phyloP scores from a whole-genome alignment of 208 protist genomes.

The Trypanosoma lewisi region DNA sequence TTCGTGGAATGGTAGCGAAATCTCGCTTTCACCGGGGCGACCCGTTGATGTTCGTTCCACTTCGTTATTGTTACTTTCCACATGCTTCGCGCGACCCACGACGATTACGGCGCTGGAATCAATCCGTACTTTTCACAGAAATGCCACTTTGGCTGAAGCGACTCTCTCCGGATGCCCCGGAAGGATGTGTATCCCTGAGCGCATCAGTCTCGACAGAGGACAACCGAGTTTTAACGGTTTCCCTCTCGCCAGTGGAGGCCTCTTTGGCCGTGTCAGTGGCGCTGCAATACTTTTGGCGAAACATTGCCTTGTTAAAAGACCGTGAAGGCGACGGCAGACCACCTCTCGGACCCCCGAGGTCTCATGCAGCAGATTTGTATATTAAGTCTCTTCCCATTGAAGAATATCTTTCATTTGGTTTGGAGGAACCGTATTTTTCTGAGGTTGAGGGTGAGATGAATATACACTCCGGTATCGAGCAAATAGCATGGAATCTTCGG shows the following conservation, averaged over 20 bases:
- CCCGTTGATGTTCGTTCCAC: slow-evolving; percentile 52
- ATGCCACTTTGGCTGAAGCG: slow-evolving; percentile 53
- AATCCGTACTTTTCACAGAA: slow-evolving; percentile 62
- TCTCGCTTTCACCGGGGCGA: slow-evolving; percentile 35
- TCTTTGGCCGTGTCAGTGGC: slow-evolving; percentile 49
- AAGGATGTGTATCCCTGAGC: slow-evolving; percentile 38
- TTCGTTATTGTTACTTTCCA: slow-evolving; percentile 60
- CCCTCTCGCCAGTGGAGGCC: slow-evolving; percentile 73
- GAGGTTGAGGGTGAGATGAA: slow-evolving; percentile 26
- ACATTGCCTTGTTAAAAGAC: slow-evolving; percentile 19
- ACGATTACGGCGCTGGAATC: slow-evolving; percentile 56
- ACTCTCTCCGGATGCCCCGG: slow-evolving; percentile 37
- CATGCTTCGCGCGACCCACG: slow-evolving; percentile 20
- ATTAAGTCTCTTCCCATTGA: slow-evolving; percentile 46
- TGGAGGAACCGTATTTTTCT: slow-evolving; percentile 53
- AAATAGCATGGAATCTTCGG: slow-evolving; percentile 63
- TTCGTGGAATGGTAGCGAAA: slow-evolving; percentile 56
- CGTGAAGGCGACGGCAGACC: slow-evolving; percentile 7
- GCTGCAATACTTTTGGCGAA: slow-evolving; percentile 70
- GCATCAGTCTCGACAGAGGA: slow-evolving; percentile 34
- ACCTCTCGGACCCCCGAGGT: slow-evolving; percentile 1
- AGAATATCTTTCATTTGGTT: slow-evolving; percentile 39
- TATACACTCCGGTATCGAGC: slow-evolving; percentile 64
- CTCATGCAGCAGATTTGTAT: slow-evolving; percentile 44
- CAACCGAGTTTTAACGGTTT: slow-evolving; percentile 38